Evolutionary conservation across 306 rosid genomes (phyloP), one percentile per base, ranked within the genome.

Genomic region (Casuarina equisetifolia): DNA sequence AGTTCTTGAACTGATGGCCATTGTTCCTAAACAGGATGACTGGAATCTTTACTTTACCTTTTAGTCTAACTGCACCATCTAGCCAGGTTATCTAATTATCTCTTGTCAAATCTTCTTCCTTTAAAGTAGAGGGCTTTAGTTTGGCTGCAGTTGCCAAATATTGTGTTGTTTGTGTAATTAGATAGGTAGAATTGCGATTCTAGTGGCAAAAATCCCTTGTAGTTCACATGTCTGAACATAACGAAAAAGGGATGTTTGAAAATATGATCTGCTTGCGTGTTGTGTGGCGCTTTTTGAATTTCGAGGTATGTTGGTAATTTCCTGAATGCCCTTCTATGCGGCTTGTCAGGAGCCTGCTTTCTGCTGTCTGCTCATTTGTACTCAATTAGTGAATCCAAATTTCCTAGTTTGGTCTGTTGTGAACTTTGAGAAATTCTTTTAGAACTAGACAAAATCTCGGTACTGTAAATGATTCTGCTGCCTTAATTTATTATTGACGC

Each of bases 81-180:
- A 39, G 74, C 71, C 39, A 44, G 78, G 81, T 73, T 68, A 40
- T 36, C 43, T 20, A 32, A 49, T 67, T 67, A 35, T 67, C 71
- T 40, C 6, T 67, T 67, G 17, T 67, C 15, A 9, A 17, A 40
- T 5, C 3, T 9, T 36, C 44, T 3, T 2, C 7, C 8, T 67
- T 50, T 8, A 42, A 16, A 66, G 40, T 39, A 5, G 20, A 64
- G 49, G 15, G 17, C 15, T 40, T 67, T 67, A 42, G 32, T 67
- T 67, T 67, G 71, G 71, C 19, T 42, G n/a, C n/a, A 46, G 35
- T n/a, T 61, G 42, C 42, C 43, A 61, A 61, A 61, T 61, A 35
- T 67, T 67, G 32, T 42, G 50, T 42, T 67, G 50, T 32, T 67
- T 67, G 2, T n/a, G 32, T 67, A n/a, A 43, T 66, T 67, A 42